These are phyloP conservation scores for Barbarea vulgaris DNA, from an alignment of 345 rosid genomes.

Conservation along the genomic window DNA sequence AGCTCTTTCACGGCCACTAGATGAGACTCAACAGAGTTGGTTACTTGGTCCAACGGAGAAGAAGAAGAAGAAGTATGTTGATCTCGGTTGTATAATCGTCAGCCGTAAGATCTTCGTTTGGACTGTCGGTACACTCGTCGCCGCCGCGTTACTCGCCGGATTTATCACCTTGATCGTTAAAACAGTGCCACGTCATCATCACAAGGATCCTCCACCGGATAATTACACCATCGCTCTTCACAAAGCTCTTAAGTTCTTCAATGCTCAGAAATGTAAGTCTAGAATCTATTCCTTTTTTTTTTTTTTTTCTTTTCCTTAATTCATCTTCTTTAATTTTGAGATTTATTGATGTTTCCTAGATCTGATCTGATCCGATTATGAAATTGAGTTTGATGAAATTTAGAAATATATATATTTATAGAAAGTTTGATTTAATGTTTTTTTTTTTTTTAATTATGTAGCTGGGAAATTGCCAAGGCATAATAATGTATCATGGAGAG, in stretches of 20 bases:
- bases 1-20: slow-evolving; percentile 77
- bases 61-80: slow-evolving; percentile 96
- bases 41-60: slow-evolving; percentile 86
- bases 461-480: slow-evolving; percentile 92
- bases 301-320: not conserved
- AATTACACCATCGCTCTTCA: slow-evolving; percentile 90
- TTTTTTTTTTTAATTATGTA: slow-evolving; percentile 29
- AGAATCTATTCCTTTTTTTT: not conserved
- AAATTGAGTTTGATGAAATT: not conserved
- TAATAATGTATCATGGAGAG: slow-evolving; percentile 95
- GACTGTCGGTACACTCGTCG: slow-evolving; percentile 75
- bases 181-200: slow-evolving; percentile 79
- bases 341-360: not conserved
- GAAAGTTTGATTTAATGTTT: not conserved
- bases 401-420: not conserved
- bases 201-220: slow-evolving; percentile 57
- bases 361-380: not conserved
- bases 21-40: slow-evolving; percentile 99
- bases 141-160: slow-evolving; percentile 66
- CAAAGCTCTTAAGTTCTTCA: slow-evolving; percentile 98
- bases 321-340: not conserved
- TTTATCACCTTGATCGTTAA: slow-evolving; percentile 79
- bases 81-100: slow-evolving; percentile 93
- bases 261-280: slow-evolving; percentile 79
- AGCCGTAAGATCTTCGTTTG: slow-evolving; percentile 95